These are phyloP conservation scores for Mortierella sp. DNA, from an alignment of 371 early-diverging fungal genomes.

Conservation along the genomic window DNA sequence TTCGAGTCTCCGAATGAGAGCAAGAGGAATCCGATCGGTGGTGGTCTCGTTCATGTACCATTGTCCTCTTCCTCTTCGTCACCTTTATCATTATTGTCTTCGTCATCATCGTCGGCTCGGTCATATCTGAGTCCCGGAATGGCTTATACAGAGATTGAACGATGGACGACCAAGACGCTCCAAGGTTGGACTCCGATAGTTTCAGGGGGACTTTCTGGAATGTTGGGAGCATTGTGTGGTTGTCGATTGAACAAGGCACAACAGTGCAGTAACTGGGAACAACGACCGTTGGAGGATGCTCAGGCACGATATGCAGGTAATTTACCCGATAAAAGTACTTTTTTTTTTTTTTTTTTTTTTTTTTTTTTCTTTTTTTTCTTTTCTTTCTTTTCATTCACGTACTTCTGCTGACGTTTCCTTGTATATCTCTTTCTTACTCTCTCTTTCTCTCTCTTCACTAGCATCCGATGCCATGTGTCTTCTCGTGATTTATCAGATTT, in stretches of 20 bases:
- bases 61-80: no score
- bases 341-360: not conserved
- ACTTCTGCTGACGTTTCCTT: not conserved
- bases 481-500: constrained; percentile 14
- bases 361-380: not conserved
- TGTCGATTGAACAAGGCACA: constrained; percentile 27
- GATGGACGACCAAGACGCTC: no score
- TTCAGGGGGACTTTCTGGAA: constrained; percentile 25
- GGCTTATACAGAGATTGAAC: no score
- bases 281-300: constrained; percentile 18
- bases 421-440: not conserved
- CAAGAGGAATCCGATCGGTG: not conserved
- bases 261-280: constrained; percentile 43
- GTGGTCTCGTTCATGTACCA: no score
- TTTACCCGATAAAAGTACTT: no score
- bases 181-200: not conserved
- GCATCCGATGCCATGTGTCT: constrained; percentile 36
- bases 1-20: not conserved
- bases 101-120: no score
- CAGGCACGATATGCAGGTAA: constrained; percentile 35
- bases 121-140: no score
- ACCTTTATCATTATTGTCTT: no score
- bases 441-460: constrained; percentile 6
- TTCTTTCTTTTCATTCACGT: not conserved
- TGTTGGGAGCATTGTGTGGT: constrained; percentile 20